phyloP scores from a whole-genome alignment of 192 early-diverging fungal species.

The Coemansia sp. region DNA sequence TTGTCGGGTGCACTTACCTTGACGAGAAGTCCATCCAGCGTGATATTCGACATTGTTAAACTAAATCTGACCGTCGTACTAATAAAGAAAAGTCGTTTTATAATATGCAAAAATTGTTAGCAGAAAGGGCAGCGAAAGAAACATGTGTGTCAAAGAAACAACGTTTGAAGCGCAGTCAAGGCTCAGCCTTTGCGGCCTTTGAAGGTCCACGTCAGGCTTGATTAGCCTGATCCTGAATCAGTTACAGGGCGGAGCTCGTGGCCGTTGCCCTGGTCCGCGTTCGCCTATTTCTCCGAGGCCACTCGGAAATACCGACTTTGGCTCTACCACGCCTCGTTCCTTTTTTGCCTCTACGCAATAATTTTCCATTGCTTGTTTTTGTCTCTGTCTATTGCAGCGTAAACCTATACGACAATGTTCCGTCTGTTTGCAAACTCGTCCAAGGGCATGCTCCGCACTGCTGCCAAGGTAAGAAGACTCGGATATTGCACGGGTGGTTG shows the following conservation, averaged over 20 bases:
- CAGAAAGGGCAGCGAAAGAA: not conserved
- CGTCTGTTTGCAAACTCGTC: conserved; percentile 51
- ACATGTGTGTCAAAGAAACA: not conserved
- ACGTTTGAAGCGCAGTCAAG: not conserved
- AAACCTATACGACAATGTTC: conserved; percentile 34
- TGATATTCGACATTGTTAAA: not conserved
- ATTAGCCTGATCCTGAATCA: not conserved
- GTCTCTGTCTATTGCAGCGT: not conserved
- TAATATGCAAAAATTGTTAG: not conserved
- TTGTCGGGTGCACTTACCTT: not conserved
- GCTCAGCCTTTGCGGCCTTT: too few species aligned
- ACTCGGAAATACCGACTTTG: not conserved
- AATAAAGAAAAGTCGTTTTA: not conserved
- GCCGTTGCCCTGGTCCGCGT: not conserved
- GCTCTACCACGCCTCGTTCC: not conserved
- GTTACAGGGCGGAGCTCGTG: not conserved
- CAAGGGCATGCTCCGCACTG: conserved; percentile 45
- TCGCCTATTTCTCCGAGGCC: not conserved
- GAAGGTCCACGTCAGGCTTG: not conserved
- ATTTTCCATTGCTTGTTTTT: not conserved
- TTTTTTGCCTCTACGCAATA: not conserved
- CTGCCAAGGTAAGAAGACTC: conserved; percentile 40
- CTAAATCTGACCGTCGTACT: not conserved
- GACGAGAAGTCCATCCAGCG: not conserved
- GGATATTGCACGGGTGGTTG: not conserved